Conservation (phyloP, 2,329 filamentous ascomycete species). For the Colletotrichum endophyticum region DNA sequence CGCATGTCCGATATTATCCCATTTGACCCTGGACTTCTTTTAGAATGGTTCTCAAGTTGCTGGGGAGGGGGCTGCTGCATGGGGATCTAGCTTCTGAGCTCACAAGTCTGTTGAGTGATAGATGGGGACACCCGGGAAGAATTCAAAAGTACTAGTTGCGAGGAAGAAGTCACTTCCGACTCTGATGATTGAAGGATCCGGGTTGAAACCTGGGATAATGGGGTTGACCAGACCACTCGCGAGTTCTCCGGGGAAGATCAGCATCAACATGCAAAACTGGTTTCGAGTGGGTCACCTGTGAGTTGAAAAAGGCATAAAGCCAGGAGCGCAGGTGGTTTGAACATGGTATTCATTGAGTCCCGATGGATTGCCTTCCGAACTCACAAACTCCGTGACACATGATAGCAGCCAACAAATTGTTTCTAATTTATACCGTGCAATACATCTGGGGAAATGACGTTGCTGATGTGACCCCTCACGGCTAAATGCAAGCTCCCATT, state of each 20-base stretch:
- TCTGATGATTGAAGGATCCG: slow-evolving; percentile 18
- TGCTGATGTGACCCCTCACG: slow-evolving; percentile 10
- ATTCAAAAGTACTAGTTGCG: slow-evolving; percentile 20
- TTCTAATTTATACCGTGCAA: background rate
- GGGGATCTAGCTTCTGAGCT: background rate
- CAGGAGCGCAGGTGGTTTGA: background rate
- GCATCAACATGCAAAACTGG: background rate
- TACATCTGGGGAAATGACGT: background rate
- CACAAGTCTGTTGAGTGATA: slow-evolving; percentile 20
- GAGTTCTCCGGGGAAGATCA: background rate
- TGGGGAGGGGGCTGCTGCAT: background rate
- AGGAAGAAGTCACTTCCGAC: slow-evolving; percentile 18
- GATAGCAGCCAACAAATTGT: background rate
- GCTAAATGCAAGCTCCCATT: slow-evolving; percentile 11
- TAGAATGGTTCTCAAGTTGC: background rate
- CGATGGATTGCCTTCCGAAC: background rate
- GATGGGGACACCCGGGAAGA: slow-evolving; percentile 19
- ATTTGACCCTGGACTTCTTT: slow-evolving; percentile 6
- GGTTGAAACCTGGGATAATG: slow-evolving; percentile 22
- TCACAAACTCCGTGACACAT: background rate
- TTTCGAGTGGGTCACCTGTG: background rate
- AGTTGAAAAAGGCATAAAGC: background rate
- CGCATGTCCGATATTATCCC: slow-evolving; percentile 21
- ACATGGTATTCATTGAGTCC: background rate
- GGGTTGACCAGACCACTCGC: slow-evolving; percentile 9